Base-by-base conservation (phyloP, 2,329 filamentous ascomycete species). In the Neoarthrinium moseri region DNA sequence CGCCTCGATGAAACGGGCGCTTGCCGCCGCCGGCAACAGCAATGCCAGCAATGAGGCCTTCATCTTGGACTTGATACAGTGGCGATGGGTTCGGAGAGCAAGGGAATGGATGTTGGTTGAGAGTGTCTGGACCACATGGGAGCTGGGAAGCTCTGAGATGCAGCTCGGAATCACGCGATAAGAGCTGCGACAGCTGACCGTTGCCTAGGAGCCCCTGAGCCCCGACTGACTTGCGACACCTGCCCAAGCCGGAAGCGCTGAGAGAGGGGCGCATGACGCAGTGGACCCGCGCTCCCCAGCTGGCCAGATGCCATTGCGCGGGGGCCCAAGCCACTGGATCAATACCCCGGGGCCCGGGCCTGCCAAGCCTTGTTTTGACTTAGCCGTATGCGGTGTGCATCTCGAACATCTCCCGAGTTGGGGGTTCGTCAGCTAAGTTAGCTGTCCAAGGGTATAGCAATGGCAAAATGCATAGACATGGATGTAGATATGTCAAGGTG, bases 1-100 rank as follows among this genome's bases (percentile, higher is more conserved):
- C 24, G 68, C 55, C 58, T 82, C 76, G 56, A 83, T 61, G 56
- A 81, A 84, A 53, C 80, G 78, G 44, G 77, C 80, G 53, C 70
- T 73, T 46, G 73, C 70, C 42, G 71, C 61, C 26, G 65, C 73
- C 38, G 79, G 79, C 51, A 82, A 69, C 52, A 81, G 70, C 47
- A 80, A 65, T 42, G 78, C 73, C 45, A 84, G 59, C 12, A 81
- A 58, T 42, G 78, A 78, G 32, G 74, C 68, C 50, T 71, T 71
- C 62, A 65, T 65, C 21, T 17, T 59, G 46, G 10, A 37, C 12
- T 4, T 15, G 10, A 22, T 43, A 7, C 12, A 17, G 21, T 23
- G 22, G 21, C 10, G 12, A 3, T 24, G 13, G 37, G 12, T 29
- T 29, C 26, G n/a, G 26, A 35, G 18, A 11, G 32, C 7, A 17